phyloP scores from a whole-genome alignment of 768 basidiomycete species.

The Crepidotus variabilis region DNA sequence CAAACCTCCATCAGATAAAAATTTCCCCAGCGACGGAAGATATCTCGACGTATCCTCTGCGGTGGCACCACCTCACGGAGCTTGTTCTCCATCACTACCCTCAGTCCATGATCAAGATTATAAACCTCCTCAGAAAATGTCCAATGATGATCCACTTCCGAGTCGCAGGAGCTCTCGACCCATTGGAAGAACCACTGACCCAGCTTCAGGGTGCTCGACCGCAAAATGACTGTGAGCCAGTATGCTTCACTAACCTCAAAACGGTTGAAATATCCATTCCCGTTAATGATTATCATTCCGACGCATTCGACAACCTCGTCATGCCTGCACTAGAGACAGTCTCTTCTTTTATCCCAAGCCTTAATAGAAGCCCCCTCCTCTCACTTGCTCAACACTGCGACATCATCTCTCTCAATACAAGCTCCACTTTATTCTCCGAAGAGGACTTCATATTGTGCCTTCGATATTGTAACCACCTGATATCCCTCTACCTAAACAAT shows the following conservation, averaged over 20 bases:
- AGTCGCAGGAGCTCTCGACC: neutral
- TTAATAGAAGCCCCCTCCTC: neutral
- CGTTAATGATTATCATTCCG: neutral
- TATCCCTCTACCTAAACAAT: neutral
- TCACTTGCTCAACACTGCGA: neutral
- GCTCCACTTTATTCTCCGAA: neutral
- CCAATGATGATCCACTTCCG: neutral
- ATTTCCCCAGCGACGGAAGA: neutral
- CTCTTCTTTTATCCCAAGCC: neutral
- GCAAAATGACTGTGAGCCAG: neutral
- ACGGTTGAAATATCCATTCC: neutral
- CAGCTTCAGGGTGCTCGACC: neutral
- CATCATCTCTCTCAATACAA: neutral
- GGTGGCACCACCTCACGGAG: neutral
- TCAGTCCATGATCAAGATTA: neutral
- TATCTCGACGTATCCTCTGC: neutral
- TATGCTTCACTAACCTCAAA: neutral
- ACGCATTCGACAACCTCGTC: neutral
- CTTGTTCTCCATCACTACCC: neutral
- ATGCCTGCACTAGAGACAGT: neutral
- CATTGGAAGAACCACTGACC: neutral
- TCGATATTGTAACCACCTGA: neutral
- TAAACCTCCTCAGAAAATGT: neutral
- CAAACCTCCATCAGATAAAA: neutral
- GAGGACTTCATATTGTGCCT: neutral